Evolutionary conservation across 2,329 filamentous ascomycete genomes (phyloP).

Genomic region (Diaporthe sp.): DNA sequence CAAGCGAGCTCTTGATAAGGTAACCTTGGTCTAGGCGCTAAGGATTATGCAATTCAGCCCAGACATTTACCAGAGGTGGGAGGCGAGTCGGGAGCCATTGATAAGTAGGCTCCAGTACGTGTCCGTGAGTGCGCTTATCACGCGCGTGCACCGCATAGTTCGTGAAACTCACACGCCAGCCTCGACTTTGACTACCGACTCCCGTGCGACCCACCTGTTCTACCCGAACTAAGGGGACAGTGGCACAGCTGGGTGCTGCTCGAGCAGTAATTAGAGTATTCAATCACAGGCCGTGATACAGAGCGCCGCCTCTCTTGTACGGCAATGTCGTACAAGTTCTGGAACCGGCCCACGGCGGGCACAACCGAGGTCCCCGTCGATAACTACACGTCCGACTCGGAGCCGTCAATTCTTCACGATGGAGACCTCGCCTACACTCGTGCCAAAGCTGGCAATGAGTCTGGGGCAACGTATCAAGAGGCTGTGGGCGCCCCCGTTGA

Average conservation of each 20-base stretch:
- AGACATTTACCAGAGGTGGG: constrained; percentile 12
- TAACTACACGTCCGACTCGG: constrained; percentile 44
- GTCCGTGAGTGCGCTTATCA: background rate
- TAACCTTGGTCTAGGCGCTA: constrained; percentile 21
- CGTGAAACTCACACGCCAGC: background rate
- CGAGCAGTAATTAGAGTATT: background rate
- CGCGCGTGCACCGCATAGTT: background rate
- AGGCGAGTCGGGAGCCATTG: constrained; percentile 1
- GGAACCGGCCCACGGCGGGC: constrained; percentile 40
- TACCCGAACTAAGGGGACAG: background rate
- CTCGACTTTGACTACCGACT: background rate
- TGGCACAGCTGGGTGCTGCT: background rate
- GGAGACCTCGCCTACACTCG: constrained; percentile 59
- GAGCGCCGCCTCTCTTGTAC: background rate
- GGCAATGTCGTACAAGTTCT: constrained; percentile 46
- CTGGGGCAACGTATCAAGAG: constrained; percentile 69
- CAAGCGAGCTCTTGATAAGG: constrained; percentile 25
- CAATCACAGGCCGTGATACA: too few relatives aligned
- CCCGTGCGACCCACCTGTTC: background rate
- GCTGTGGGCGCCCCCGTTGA: constrained; percentile 74
- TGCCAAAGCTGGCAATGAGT: constrained; percentile 46
- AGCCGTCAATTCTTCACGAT: constrained; percentile 50
- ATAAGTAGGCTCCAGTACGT: constrained; percentile 9
- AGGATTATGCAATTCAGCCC: constrained; percentile 28
- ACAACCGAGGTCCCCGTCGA: background rate